Evolutionary conservation across 139 green algal genomes (phyloP).

Genomic region (Tetradesmus lagerheimii): DNA sequence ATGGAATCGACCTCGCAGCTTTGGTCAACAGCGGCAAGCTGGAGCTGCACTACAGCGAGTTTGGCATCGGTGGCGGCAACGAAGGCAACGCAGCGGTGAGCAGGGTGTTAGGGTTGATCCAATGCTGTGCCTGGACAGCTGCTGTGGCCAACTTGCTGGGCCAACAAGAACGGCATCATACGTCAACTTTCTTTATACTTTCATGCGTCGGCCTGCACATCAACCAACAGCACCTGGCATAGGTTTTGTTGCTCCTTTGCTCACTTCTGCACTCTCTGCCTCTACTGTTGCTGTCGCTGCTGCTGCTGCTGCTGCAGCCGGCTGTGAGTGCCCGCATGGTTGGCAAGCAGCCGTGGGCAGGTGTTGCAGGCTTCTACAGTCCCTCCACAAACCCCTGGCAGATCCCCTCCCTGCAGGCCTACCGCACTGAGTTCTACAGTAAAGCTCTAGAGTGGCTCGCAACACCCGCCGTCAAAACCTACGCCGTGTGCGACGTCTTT

Average conservation of each 20-base stretch:
- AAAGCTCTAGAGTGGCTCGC: slow-evolving; percentile 30
- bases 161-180: too few species aligned
- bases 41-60: slow-evolving; percentile 60
- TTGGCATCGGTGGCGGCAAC: slow-evolving; percentile 61
- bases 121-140: too few species aligned
- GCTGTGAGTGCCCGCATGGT: slow-evolving; percentile 50
- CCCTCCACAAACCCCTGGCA: slow-evolving; percentile 17
- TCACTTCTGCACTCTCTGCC: not conserved
- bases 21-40: slow-evolving; percentile 37
- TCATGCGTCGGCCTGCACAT: too few species aligned
- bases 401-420: not conserved
- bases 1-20: slow-evolving; percentile 42
- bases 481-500: slow-evolving; percentile 28
- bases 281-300: not conserved
- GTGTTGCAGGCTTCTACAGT: slow-evolving; percentile 53
- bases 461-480: slow-evolving; percentile 47
- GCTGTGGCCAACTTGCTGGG: too few species aligned
- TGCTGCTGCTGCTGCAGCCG: not conserved
- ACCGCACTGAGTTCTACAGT: slow-evolving; percentile 29
- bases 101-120: not conserved
- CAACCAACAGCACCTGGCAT: too few species aligned
- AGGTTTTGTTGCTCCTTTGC: too few species aligned
- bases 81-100: slow-evolving; percentile 17
- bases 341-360: slow-evolving; percentile 58
- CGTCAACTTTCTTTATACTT: too few species aligned